A percentile compares a stretch with the other conserved stretches of the same genome.
Evolutionary conservation across 192 early-diverging fungal species (phyloP).

Genomic region (Coemansia sp.): DNA sequence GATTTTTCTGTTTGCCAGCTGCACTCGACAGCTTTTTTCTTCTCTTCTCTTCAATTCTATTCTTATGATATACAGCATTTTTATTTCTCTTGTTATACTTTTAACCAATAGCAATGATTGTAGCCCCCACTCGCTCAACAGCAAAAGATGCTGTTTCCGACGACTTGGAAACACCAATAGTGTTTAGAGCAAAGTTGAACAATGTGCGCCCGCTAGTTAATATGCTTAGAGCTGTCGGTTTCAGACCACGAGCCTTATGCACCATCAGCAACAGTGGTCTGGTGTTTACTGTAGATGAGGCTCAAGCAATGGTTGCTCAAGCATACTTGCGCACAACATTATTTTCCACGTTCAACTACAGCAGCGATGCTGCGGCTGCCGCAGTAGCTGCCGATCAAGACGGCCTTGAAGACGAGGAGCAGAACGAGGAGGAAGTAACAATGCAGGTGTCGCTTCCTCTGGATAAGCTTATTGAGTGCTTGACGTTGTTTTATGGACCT

Average conservation of each 20-base stretch:
- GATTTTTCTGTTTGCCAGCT: too few species aligned
- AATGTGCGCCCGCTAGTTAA: constrained; percentile 58
- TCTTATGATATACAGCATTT: not conserved
- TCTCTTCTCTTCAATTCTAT: not conserved
- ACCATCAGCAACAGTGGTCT: constrained; percentile 40
- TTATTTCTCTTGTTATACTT: too few species aligned
- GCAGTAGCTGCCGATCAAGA: too few species aligned
- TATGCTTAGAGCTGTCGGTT: constrained; percentile 55
- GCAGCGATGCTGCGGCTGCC: constrained; percentile 4
- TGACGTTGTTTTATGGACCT: constrained; percentile 52
- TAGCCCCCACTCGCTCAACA: not conserved
- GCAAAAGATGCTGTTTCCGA: not conserved
- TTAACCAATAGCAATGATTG: not conserved
- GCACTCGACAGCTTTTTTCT: not conserved
- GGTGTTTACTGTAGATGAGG: constrained; percentile 49
- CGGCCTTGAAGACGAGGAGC: constrained; percentile 1
- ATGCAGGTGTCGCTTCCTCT: constrained; percentile 40
- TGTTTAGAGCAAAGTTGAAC: constrained; percentile 44
- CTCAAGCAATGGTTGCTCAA: constrained; percentile 48
- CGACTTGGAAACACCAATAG: not conserved
- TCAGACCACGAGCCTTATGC: constrained; percentile 36
- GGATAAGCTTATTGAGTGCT: constrained; percentile 49
- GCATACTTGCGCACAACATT: constrained; percentile 40
- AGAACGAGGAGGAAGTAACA: constrained; percentile 9
- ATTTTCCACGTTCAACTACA: constrained; percentile 43